Evolutionary conservation across 2,329 filamentous ascomycete genomes (phyloP).

Genomic region (Botrytis porri): DNA sequence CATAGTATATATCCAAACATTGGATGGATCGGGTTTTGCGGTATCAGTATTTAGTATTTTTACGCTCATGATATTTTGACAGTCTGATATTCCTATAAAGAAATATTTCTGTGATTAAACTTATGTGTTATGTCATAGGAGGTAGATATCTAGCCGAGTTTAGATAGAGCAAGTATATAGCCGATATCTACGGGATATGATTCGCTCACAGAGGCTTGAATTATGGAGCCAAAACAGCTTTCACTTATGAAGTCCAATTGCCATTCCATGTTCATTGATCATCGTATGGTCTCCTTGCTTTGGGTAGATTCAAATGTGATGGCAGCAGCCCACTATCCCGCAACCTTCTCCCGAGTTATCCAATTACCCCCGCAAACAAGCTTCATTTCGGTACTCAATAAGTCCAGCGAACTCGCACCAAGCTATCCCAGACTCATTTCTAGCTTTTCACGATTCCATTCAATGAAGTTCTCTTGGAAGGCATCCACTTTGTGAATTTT

Average conservation of each 20-base stretch:
- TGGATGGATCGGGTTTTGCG: too few relatives aligned
- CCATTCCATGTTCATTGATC: background rate
- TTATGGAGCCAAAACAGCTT: background rate
- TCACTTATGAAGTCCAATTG: background rate
- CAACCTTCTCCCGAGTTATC: background rate
- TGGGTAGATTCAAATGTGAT: background rate
- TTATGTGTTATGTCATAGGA: background rate
- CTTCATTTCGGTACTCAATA: background rate
- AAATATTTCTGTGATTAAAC: too few relatives aligned
- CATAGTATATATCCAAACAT: too few relatives aligned
- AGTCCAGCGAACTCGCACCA: background rate
- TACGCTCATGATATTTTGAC: too few relatives aligned
- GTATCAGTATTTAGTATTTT: too few relatives aligned
- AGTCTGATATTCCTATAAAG: too few relatives aligned
- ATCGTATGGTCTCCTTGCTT: background rate
- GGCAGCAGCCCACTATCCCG: background rate
- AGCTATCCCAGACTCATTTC: background rate
- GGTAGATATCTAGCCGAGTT: background rate
- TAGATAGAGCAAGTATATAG: background rate
- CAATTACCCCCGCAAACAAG: background rate
- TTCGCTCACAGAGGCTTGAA: background rate
- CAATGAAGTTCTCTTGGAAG: accelerated
- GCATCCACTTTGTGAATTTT: background rate
- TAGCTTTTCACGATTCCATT: background rate
- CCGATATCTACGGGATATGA: background rate